Base-by-base conservation (phyloP, 1,284 basidiomycete species). In the Ustilago curta region DNA sequence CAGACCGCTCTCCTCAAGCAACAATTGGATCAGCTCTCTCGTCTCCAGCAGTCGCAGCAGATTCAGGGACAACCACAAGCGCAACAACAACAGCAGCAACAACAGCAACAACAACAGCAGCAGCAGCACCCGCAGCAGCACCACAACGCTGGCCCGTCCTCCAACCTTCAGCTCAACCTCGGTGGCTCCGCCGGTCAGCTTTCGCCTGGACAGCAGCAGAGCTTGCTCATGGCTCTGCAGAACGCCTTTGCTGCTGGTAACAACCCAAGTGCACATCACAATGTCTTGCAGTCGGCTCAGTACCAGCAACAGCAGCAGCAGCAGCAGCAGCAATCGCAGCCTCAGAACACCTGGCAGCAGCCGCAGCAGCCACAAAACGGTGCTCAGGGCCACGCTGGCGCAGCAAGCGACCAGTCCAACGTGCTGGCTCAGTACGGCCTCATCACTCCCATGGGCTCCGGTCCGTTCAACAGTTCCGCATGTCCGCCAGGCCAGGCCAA, bases 371-470 rank as follows among this genome's bases (percentile, higher is more conserved):
- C 31, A 53, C 53, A 55, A 9, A 51, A 47, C 23, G 54, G 40
- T 21, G 43, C 23, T 49, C 54, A 56, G 18, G 53, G 40, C 16
- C 59, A 61, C 35, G 21, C 49, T 6, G 50, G 48, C 29, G 35
- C 35, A 4, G 16, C 16, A 4, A 66, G 42, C n/a, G 66, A 69
- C 27, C 58, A 62, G 45, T 47, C 72, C 44, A 62, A 49, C 27
- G 71, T 69, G 16, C 39, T 81, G 40, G 73, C 71, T 0, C 79
- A 82, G 60, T 82, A 79, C 63, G 80, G 80, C 21, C 69, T 82
- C 27, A 74, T 80, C 53, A 82, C 80, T 12, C 80, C 80, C 25
- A 51, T 77, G 27, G 67, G 66, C 11, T 82, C 80, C 2, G 75
- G 79, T 21, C 69, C 70, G 2, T 79, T 82, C 64, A 71, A 67